phyloP scores from a whole-genome alignment of 768 basidiomycete species.

The Termitomyces sp. region DNA sequence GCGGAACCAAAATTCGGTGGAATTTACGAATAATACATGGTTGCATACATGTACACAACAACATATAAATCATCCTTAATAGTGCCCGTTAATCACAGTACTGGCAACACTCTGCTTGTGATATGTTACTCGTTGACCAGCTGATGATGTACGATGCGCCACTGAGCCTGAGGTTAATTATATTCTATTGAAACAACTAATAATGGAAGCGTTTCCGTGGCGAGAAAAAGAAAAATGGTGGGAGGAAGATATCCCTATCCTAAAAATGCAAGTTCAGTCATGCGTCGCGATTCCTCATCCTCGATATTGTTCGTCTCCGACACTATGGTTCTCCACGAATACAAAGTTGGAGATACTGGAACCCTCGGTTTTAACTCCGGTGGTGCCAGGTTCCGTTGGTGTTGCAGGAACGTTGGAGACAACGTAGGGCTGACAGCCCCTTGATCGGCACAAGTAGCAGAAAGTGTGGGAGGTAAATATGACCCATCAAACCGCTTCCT shows the following conservation, averaged over 20 bases:
- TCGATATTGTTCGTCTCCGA: constrained; percentile 49
- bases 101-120: neutral
- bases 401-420: neutral
- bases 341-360: constrained; percentile 55
- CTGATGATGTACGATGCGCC: constrained; percentile 1
- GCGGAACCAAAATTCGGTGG: constrained; percentile 4
- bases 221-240: neutral
- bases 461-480: constrained; percentile 31
- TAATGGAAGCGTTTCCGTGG: neutral
- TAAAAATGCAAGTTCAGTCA: constrained; percentile 73
- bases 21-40: neutral
- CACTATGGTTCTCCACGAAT: constrained; percentile 56
- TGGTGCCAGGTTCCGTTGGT: constrained; percentile 10
- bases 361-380: constrained; percentile 19
- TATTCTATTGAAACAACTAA: neutral
- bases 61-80: neutral
- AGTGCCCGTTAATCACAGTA: too few relatives aligned
- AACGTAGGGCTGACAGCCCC: neutral
- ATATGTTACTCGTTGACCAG: neutral
- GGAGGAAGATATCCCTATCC: constrained; percentile 19
- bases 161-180: neutral
- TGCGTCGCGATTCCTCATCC: constrained; percentile 65
- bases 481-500: constrained; percentile 27
- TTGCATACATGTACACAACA: neutral
- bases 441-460: constrained; percentile 13